Percentiles rank a stretch among this genome's conserved stretches.
These are phyloP conservation scores for Gastrolobium bilobum DNA, from an alignment of 306 rosid genomes.

Conservation along the genomic window DNA sequence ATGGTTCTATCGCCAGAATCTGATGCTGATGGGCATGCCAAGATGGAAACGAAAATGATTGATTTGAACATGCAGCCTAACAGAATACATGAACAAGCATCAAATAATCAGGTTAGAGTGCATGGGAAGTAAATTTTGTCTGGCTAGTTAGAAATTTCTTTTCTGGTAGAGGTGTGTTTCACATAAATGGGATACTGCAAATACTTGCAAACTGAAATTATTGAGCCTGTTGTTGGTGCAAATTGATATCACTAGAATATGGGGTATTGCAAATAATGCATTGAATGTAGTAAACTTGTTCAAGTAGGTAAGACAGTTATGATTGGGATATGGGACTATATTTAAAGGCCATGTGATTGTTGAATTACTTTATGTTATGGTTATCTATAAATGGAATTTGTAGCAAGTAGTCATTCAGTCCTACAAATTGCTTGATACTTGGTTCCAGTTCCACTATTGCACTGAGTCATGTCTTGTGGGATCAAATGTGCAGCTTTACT, in stretches of 20 bases:
- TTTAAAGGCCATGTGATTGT: constrained; percentile 21
- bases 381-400: background rate
- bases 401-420: background rate
- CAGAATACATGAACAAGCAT: constrained; percentile 82
- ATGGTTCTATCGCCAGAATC: constrained; percentile 56
- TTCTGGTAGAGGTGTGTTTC: constrained; percentile 21
- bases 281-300: constrained; percentile 21
- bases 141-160: background rate
- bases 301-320: background rate
- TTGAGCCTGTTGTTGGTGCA: background rate
- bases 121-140: constrained; percentile 12
- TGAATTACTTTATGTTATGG: constrained; percentile 10
- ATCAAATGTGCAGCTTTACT: background rate
- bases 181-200: background rate
- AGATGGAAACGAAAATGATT: constrained; percentile 82
- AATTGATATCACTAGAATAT: constrained; percentile 3
- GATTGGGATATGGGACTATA: background rate
- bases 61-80: constrained; percentile 96
- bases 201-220: constrained; percentile 11
- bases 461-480: constrained; percentile 1
- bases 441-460: constrained; percentile 8
- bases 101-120: constrained; percentile 83
- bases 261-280: background rate
- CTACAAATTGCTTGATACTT: constrained; percentile 19
- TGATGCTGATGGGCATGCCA: constrained; percentile 69